phyloP scores from a whole-genome alignment of 176 grass and related monocot species.

The Triticum timopheevii region DNA sequence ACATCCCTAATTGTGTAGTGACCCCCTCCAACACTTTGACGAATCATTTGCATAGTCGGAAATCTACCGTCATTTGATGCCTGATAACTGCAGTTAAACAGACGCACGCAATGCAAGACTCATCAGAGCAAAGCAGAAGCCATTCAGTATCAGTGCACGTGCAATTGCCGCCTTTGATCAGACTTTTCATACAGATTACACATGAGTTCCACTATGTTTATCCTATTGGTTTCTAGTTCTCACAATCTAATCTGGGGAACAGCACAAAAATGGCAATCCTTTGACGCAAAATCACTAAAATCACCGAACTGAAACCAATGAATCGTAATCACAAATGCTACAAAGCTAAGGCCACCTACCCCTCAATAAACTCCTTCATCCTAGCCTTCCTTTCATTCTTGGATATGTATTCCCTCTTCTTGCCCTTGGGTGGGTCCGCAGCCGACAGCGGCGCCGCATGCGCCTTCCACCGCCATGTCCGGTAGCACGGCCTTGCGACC shows the following conservation, averaged over 20 bases:
- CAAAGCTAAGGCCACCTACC: slow-evolving; percentile 36
- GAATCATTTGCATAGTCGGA: neutral
- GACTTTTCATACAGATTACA: neutral
- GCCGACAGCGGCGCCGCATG: slow-evolving; percentile 51
- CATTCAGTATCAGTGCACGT: neutral
- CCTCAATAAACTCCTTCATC: slow-evolving; percentile 56
- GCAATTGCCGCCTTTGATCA: neutral
- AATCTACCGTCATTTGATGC: slow-evolving; percentile 66
- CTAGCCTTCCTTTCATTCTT: slow-evolving; percentile 39
- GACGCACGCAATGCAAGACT: slow-evolving; percentile 20
- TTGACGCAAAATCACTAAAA: neutral
- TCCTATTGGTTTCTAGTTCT: neutral
- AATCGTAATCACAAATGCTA: slow-evolving; percentile 5
- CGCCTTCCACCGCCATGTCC: slow-evolving; percentile 46
- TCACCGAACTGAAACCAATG: neutral
- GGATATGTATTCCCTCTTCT: slow-evolving; percentile 29
- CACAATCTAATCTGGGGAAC: neutral
- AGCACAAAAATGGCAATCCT: slow-evolving; percentile 13
- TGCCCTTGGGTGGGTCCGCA: slow-evolving; percentile 34
- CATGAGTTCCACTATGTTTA: neutral
- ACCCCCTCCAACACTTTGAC: slow-evolving; percentile 39
- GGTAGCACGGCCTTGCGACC: slow-evolving; percentile 31
- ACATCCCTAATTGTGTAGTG: slow-evolving; percentile 51
- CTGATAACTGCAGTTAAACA: slow-evolving; percentile 59
- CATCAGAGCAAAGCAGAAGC: neutral